Evolutionary conservation across 1,139 yeast genomes (phyloP).

Genomic region (Kazachstania sp.): DNA sequence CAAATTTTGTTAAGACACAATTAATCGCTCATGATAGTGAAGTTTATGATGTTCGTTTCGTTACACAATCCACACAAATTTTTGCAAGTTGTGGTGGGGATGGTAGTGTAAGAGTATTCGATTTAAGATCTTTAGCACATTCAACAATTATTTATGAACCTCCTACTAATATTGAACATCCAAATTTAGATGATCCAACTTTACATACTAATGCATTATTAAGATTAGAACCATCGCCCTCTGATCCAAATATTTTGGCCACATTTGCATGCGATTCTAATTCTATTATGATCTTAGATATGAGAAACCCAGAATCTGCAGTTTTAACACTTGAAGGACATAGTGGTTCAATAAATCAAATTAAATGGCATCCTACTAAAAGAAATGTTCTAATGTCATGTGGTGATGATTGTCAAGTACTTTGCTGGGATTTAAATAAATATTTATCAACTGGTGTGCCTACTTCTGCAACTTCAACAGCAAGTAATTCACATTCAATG

Average conservation of each 20-base stretch:
- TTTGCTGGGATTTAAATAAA: slow-evolving; percentile 66
- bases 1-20: slow-evolving; percentile 79
- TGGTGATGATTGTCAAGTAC: slow-evolving; percentile 84
- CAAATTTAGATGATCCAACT: slow-evolving; percentile 3
- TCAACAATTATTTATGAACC: slow-evolving; percentile 90
- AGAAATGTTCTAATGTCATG: slow-evolving; percentile 60
- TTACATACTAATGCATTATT: slow-evolving; percentile 35
- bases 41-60: slow-evolving; percentile 84
- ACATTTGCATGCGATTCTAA: slow-evolving; percentile 68
- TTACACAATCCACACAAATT: slow-evolving; percentile 64
- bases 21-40: slow-evolving; percentile 94
- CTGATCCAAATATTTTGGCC: slow-evolving; percentile 74
- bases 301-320: slow-evolving; percentile 84
- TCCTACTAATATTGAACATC: slow-evolving; percentile 11
- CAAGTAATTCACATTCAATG: slow-evolving; percentile 1
- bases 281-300: slow-evolving; percentile 63
- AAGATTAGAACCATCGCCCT: slow-evolving; percentile 67
- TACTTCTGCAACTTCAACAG: neutral
- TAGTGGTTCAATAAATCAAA: slow-evolving; percentile 55
- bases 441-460: slow-evolving; percentile 6
- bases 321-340: slow-evolving; percentile 63
- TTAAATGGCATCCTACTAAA: slow-evolving; percentile 77
- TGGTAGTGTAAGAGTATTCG: slow-evolving; percentile 90
- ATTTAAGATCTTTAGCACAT: slow-evolving; percentile 80
- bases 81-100: slow-evolving; percentile 94